These are phyloP conservation scores for Mycena chlorophos DNA, from an alignment of 768 basidiomycete genomes.

Conservation along the genomic window DNA sequence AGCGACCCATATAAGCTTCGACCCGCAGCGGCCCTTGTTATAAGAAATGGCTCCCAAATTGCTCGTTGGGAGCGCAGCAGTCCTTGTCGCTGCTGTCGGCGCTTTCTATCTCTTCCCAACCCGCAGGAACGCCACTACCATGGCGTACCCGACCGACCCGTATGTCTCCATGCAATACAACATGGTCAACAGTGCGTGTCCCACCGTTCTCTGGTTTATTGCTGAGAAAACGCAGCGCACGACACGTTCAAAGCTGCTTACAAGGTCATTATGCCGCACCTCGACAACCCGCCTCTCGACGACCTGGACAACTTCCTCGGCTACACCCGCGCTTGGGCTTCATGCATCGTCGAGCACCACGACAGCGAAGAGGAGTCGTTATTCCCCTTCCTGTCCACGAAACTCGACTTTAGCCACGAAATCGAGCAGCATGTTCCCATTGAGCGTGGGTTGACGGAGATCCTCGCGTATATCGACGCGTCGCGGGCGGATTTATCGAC, in stretches of 20 bases:
- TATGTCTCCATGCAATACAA: constrained; percentile 18
- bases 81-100: constrained; percentile 8
- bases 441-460: constrained; percentile 29
- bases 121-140: neutral
- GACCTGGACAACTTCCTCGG: constrained; percentile 42
- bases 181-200: constrained; percentile 18
- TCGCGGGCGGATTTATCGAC: constrained; percentile 28
- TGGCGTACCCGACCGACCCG: constrained; percentile 5
- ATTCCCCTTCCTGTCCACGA: constrained; percentile 37
- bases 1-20: neutral
- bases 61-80: neutral
- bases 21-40: neutral
- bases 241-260: constrained; percentile 38
- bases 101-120: constrained; percentile 18
- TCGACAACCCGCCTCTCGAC: constrained; percentile 35
- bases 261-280: constrained; percentile 34
- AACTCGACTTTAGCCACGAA: constrained; percentile 40
- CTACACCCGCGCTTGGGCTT: constrained; percentile 40
- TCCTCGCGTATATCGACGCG: constrained; percentile 27
- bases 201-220: neutral
- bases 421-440: constrained; percentile 37
- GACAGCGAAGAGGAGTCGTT: constrained; percentile 37
- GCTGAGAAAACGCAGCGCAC: constrained; percentile 27
- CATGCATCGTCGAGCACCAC: constrained; percentile 35
- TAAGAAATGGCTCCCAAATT: neutral